Evolutionary conservation across 108 stramenopile genomes (phyloP), one percentile per base, ranked within the genome.

Genomic region (Conticribra weissflogii): DNA sequence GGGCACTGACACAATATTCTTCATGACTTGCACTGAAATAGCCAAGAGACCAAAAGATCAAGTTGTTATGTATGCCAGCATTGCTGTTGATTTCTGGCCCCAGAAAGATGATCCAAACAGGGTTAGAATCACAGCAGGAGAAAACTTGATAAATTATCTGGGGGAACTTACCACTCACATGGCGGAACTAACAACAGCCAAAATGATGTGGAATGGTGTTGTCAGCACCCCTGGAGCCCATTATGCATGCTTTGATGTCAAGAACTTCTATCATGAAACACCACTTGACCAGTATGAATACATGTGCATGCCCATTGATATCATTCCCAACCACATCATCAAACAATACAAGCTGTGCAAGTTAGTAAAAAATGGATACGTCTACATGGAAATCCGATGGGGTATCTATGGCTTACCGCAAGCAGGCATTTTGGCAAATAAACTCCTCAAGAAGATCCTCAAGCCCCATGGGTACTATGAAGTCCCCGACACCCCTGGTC

Each of bases 341-440:
- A 31, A 59, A 17, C 65, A 72, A 30, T 77, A 82, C 64, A 54
- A 83, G 1, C 64, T 83, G 1, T 51, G 12, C 12, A 12, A 12
- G 36, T 9, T 9, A 41, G 36, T 12, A 41, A 41, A 9, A 41
- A 19, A 7, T 15, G 45, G 25, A 29, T 49, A 18, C 53, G 29
- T 76, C 2, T 70, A 72, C 41, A 51, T 71, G 4, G 74, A 68
- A 55, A 70, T 81, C 9, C 33, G 47, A 3, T 24, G 52, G 30
- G 81, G 76, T 14, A 82, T 86, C 58, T 86, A 82, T 22, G 85
- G 85, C n/a, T n/a, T n/a, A n/a, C n/a, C n/a, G n/a, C n/a, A n/a
- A n/a, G n/a, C n/a, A n/a, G n/a, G n/a, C n/a, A n/a, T n/a, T n/a
- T n/a, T n/a, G n/a, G n/a, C 79, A 49, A 71, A 79, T 29, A 51